A percentile compares a stretch with the other conserved stretches of the same genome.
phyloP scores from a whole-genome alignment of 1,284 basidiomycete genomes.

The Takashimella tepidaria region DNA sequence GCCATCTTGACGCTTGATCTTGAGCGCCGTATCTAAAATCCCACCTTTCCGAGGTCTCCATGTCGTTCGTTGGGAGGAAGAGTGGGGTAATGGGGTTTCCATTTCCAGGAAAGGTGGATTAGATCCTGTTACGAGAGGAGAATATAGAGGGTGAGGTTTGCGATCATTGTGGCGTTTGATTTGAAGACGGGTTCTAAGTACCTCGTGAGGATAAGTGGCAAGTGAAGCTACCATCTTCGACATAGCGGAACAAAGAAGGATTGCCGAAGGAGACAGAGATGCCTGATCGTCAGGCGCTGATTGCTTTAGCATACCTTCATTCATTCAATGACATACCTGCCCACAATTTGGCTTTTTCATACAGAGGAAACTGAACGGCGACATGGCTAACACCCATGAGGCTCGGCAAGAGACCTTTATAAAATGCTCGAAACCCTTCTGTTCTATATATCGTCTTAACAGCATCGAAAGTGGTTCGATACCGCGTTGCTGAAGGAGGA shows the following conservation, averaged over 20 bases:
- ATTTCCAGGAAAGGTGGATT: slow-evolving; percentile 15
- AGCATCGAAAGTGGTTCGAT: slow-evolving; percentile 81
- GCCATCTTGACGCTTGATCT: slow-evolving; percentile 72
- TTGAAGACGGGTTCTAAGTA: slow-evolving; percentile 84
- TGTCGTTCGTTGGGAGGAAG: neutral
- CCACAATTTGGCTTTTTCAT: slow-evolving; percentile 79
- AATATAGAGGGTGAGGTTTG: slow-evolving; percentile 12
- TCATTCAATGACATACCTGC: slow-evolving; percentile 53
- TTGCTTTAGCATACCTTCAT: slow-evolving; percentile 2
- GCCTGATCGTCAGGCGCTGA: slow-evolving; percentile 49
- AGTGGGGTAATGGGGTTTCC: neutral
- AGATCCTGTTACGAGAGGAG: slow-evolving; percentile 26
- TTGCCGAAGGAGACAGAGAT: slow-evolving; percentile 62
- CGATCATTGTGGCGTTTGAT: slow-evolving; percentile 46
- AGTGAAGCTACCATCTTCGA: slow-evolving; percentile 93
- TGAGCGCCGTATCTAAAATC: slow-evolving; percentile 64
- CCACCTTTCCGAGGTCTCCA: slow-evolving; percentile 48
- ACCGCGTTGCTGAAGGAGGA: slow-evolving; percentile 64
- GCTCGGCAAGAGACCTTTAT: slow-evolving; percentile 82
- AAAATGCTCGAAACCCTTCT: slow-evolving; percentile 81
- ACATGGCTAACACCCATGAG: slow-evolving; percentile 86
- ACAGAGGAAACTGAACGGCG: slow-evolving; percentile 92
- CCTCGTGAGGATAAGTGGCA: slow-evolving; percentile 93
- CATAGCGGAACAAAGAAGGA: slow-evolving; percentile 77
- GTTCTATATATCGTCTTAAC: slow-evolving; percentile 75